A percentile compares a stretch with the other conserved stretches of the same genome.
phyloP scores from a whole-genome alignment of 2,329 filamentous ascomycete genomes.

The Alternaria sp. region DNA sequence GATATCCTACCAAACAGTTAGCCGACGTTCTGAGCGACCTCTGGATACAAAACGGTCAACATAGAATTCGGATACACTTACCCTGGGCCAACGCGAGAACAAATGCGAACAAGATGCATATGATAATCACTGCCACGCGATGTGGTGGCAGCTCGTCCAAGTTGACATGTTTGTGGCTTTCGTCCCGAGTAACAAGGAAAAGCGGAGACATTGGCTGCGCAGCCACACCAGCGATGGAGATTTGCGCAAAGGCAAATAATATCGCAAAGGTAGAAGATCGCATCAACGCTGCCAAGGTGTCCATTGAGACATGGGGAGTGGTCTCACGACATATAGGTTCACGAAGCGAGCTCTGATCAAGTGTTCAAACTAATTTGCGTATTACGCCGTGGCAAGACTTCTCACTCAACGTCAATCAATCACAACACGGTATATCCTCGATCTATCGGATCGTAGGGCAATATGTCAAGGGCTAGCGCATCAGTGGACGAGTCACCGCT shows the following conservation, averaged over 20 bases:
- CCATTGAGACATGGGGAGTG: not conserved
- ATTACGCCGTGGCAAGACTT: not conserved
- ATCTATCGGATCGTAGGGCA: not conserved
- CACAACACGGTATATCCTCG: not conserved
- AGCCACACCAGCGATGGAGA: not conserved
- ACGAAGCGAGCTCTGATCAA: not conserved
- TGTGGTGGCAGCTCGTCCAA: constrained; percentile 11
- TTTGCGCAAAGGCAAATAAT: not conserved
- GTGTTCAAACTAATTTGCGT: not conserved
- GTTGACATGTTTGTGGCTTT: not conserved
- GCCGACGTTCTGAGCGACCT: not conserved
- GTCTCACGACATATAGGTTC: not conserved
- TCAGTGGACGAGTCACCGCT: not conserved
- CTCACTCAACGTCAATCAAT: not conserved
- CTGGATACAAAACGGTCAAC: too few relatives aligned
- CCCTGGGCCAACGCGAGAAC: constrained; percentile 27
- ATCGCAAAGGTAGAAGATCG: not conserved
- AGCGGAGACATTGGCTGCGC: not conserved
- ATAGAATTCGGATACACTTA: constrained; percentile 2
- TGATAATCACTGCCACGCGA: constrained; percentile 15
- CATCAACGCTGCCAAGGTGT: not conserved
- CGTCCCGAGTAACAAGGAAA: not conserved
- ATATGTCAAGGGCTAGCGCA: not conserved
- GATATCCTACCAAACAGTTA: constrained; percentile 20
- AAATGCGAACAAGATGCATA: constrained; percentile 22